Evolutionary conservation across 495 filamentous ascomycete species (phyloP), one percentile per base, ranked within the genome.

Genomic region (Tuber melanosporum): DNA sequence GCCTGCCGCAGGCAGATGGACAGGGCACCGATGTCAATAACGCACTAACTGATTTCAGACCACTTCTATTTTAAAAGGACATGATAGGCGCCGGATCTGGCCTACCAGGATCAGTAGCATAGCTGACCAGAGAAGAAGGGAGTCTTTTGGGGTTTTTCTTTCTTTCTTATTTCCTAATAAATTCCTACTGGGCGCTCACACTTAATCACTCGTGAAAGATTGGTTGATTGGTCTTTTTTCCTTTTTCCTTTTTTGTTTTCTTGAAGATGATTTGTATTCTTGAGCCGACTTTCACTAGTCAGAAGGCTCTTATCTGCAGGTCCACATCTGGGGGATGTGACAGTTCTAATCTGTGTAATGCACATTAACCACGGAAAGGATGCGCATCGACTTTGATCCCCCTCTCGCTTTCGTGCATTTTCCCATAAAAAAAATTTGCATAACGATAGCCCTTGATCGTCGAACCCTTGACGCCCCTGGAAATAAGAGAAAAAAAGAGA

Each of bases 381-480:
- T 66, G 57, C 14, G 57, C 57, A 66, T 66, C 57, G 57, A 66
- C 57, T 32, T 57, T 66, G 57, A 1, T 66, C 26, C 57, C 57
- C 57, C 32, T 26, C 26, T 66, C 57, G 57, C 57, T 66, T 66
- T 66, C 57, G 57, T 66, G 57, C 26, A 66, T 66, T 66, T 66
- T 66, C 57, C 26, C 57, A 36, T 32, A 66, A 66, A 57, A 49
- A 32, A 66, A 66, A 66, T 52, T 36, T 12, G 57, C 57, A 66
- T 36, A 66, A 66, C 57, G 57, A 66, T 66, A 66, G 57, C 57
- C 57, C 32, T 57, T 57, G 52, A 57, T 66, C 26, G 57, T 66
- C 26, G 57, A 66, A 66, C 57, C 57, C 26, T 66, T 66, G 57
- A 66, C 57, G 57, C 57, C 57, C 26, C 26, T 26, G 57, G 12